Evolutionary conservation across 2,329 filamentous ascomycete genomes (phyloP).

Genomic region (Acrocalymma vagum): DNA sequence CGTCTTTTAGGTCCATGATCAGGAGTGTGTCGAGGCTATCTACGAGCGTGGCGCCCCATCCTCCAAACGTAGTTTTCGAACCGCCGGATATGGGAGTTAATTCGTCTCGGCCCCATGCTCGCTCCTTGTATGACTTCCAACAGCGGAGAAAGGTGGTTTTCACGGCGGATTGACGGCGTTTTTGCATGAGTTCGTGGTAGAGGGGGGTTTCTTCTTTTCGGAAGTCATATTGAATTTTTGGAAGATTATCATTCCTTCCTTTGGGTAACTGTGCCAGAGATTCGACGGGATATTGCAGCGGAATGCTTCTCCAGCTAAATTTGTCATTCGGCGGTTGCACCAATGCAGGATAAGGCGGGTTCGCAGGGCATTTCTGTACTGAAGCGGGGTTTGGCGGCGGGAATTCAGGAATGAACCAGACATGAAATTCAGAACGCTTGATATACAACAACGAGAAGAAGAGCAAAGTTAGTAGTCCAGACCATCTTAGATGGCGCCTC

Average conservation of each 20-base stretch:
- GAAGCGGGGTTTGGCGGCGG: conserved; percentile 13
- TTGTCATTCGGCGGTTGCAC: conserved; percentile 6
- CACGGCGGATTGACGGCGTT: conserved; percentile 70
- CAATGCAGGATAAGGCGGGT: conserved; percentile 20
- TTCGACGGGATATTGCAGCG: conserved; percentile 45
- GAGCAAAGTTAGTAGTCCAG: conserved; percentile 17
- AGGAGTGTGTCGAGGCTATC: conserved; percentile 75
- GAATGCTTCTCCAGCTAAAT: conserved; percentile 24
- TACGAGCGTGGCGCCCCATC: conserved; percentile 86
- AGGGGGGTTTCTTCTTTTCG: conserved; percentile 52
- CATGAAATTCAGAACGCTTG: conserved; percentile 8
- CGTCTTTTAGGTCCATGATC: conserved; percentile 71
- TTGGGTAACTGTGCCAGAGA: conserved; percentile 77
- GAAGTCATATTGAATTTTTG: conserved; percentile 77
- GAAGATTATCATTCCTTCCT: conserved; percentile 71
- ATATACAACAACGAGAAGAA: conserved; percentile 16
- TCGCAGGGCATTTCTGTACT: conserved; percentile 22
- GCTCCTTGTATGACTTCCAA: conserved; percentile 80
- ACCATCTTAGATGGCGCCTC: conserved; percentile 20
- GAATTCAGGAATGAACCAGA: conserved; percentile 17
- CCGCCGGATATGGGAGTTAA: conserved; percentile 73
- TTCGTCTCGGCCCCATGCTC: conserved; percentile 87
- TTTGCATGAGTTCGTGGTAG: conserved; percentile 59
- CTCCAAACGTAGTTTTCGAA: conserved; percentile 81
- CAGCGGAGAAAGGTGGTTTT: conserved; percentile 77